Evolutionary conservation across 2,329 filamentous ascomycete genomes (phyloP), one percentile per base, ranked within the genome.

Genomic region (Leptographium galeiforme): DNA sequence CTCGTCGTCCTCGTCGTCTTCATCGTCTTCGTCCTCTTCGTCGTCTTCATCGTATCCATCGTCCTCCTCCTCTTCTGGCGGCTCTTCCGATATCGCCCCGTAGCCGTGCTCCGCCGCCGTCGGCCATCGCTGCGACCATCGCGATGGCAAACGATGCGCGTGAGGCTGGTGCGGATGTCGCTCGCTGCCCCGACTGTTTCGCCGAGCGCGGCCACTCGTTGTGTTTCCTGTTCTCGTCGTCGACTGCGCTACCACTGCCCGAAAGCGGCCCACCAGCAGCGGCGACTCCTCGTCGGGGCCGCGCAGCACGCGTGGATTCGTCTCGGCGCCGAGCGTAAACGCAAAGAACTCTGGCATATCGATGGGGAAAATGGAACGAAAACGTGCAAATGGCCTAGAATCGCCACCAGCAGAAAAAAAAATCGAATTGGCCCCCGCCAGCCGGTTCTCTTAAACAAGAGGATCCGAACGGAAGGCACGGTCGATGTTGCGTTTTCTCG

Each of bases 301-400:
- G 25, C 48, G 48, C 39, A 50, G 72, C 57, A 73, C 71, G 50
- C 72, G 72, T 56, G 71, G 68, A 61, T 71, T 74, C 57, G 78
- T 75, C 67, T 84, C 81, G 62, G 70, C 74, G 65, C 81, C 81
- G 62, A 81, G 80, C 57, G 81, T 81, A 68, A 85, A 85, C 64
- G 76, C 73, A 68, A 85, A 84, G 72, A 84, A 81, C 62, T 75
- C 72, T 63, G 81, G 78, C 79, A 84, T 83, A 18, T 6, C 2
- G 48, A 41, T 34, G 18, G 2, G 25, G 16, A 11, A 38, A 33
- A 41, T 4, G 2, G 12, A 8, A 36, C 8, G 12, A 8, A 8
- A 2, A 36, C 8, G 12, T 36, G 8, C 34, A 8, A 36, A 36
- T 10, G 34, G 12, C 34, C 34, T 10, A 8, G 12, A 36, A 36